A percentile compares a stretch with the other conserved stretches of the same genome.
phyloP scores from a whole-genome alignment of 441 rosid species.

The Kokia cookei region DNA sequence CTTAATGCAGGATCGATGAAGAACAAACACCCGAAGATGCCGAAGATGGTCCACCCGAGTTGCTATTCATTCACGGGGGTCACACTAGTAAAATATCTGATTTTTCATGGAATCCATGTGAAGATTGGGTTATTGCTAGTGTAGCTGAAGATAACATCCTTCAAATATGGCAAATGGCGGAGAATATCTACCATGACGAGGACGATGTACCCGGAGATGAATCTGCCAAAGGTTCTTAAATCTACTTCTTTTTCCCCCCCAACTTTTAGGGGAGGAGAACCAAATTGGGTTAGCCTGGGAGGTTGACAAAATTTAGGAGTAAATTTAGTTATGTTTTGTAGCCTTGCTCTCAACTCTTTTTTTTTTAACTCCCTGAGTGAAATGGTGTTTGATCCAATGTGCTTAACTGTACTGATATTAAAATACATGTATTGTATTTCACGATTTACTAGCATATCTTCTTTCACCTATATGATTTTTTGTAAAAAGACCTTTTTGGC shows the following conservation, averaged over 20 bases:
- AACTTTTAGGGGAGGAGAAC: neutral
- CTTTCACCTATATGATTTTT: neutral
- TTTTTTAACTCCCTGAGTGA: neutral
- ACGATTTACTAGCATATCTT: neutral
- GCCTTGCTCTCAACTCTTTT: neutral
- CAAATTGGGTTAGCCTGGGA: neutral
- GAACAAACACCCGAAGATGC: slow-evolving; percentile 94
- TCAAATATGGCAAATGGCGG: slow-evolving; percentile 99
- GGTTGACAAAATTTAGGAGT: neutral
- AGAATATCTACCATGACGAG: slow-evolving; percentile 91
- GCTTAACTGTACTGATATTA: neutral
- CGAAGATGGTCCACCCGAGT: slow-evolving; percentile 96
- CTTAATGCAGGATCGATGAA: slow-evolving; percentile 71
- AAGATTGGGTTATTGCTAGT: slow-evolving; percentile 94
- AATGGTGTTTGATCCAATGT: neutral
- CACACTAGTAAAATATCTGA: slow-evolving; percentile 97
- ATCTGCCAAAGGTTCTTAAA: slow-evolving; percentile 38
- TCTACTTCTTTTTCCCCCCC: neutral
- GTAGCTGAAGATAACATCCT: slow-evolving; percentile 98
- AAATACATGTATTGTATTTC: neutral
- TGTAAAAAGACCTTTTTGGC: neutral
- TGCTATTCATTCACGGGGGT: slow-evolving; percentile 95
- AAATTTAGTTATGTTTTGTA: neutral
- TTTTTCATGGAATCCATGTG: slow-evolving; percentile 97
- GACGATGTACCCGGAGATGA: slow-evolving; percentile 88